phyloP scores from a whole-genome alignment of 1,284 basidiomycete genomes.

The Vanrija sp. region DNA sequence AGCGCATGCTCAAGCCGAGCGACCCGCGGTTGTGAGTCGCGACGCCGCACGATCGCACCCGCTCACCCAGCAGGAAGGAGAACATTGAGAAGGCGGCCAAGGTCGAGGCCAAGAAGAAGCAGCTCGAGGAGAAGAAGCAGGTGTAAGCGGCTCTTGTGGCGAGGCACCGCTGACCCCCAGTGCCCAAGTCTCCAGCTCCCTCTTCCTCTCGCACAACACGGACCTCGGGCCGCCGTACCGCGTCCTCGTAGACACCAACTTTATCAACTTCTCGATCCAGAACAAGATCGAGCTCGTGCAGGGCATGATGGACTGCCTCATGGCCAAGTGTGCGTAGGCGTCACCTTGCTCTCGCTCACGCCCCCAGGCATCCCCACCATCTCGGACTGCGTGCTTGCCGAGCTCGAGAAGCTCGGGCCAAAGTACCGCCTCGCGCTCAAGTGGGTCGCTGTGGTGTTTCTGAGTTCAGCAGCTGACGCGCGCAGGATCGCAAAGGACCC shows the following conservation, averaged over 20 bases:
- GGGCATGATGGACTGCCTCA: slow-evolving; percentile 99
- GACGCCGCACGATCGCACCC: slow-evolving; percentile 5
- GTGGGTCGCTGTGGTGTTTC: slow-evolving; percentile 50
- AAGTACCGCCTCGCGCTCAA: slow-evolving; percentile 91
- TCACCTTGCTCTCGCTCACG: background rate
- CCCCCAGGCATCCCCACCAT: slow-evolving; percentile 88
- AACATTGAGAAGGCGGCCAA: slow-evolving; percentile 53
- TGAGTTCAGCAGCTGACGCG: background rate
- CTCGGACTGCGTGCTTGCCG: slow-evolving; percentile 96
- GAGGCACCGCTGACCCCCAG: slow-evolving; percentile 11
- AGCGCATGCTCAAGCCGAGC: slow-evolving; percentile 90
- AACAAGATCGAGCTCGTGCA: slow-evolving; percentile 95
- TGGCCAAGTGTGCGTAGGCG: slow-evolving; percentile 82
- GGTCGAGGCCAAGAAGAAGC: slow-evolving; percentile 51
- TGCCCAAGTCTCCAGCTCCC: slow-evolving; percentile 37
- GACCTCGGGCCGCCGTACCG: slow-evolving; percentile 95
- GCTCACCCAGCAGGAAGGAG: slow-evolving; percentile 46
- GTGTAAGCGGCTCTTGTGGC: slow-evolving; percentile 40
- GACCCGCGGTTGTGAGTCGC: slow-evolving; percentile 80
- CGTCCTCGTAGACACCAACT: slow-evolving; percentile 98
- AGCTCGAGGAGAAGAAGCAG: slow-evolving; percentile 48
- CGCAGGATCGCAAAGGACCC: slow-evolving; percentile 89
- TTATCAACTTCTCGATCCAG: slow-evolving; percentile 97
- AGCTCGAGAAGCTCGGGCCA: slow-evolving; percentile 94
- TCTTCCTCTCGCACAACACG: slow-evolving; percentile 94